Evolutionary conservation across 768 basidiomycete genomes (phyloP).

Genomic region (Suillus occidentalis): DNA sequence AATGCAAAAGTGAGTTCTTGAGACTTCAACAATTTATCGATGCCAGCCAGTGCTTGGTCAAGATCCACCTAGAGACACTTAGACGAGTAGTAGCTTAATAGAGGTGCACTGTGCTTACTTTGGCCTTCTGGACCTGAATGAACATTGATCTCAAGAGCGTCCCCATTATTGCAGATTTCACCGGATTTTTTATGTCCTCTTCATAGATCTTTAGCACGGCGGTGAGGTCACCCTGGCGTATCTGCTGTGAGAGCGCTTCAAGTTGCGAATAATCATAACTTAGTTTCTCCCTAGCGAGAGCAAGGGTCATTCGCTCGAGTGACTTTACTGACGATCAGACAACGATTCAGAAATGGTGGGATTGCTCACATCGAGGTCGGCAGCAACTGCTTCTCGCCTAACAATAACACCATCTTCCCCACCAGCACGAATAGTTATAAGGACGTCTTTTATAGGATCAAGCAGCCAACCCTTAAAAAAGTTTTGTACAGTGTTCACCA

Average conservation of each 20-base stretch:
- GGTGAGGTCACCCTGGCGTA: conserved; percentile 82
- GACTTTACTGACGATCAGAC: conserved; percentile 49
- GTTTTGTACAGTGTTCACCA: conserved; percentile 62
- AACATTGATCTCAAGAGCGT: conserved; percentile 81
- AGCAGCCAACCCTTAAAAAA: conserved; percentile 85
- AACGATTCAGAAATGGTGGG: conserved; percentile 2
- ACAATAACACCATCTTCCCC: conserved; percentile 77
- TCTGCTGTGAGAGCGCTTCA: conserved; percentile 58
- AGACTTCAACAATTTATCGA: conserved; percentile 90
- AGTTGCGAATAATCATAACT: conserved; percentile 64
- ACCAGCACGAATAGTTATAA: conserved; percentile 81
- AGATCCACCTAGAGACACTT: conserved; percentile 71
- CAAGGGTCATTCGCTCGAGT: conserved; percentile 88
- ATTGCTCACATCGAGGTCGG: conserved; percentile 74
- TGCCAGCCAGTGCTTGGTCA: conserved; percentile 84
- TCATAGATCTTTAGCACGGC: conserved; percentile 87
- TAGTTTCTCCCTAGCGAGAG: conserved; percentile 81
- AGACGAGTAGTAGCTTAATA: not conserved
- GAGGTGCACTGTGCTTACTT: conserved; percentile 44
- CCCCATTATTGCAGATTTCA: conserved; percentile 78
- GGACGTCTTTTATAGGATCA: conserved; percentile 79
- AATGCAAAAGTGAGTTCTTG: conserved; percentile 97
- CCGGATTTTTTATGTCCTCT: conserved; percentile 84
- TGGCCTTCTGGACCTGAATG: conserved; percentile 94
- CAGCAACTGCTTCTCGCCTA: conserved; percentile 75